A percentile compares a stretch with the other conserved stretches of the same genome.
phyloP scores from a whole-genome alignment of 2,329 filamentous ascomycete species.

The Colletotrichum tanaceti region DNA sequence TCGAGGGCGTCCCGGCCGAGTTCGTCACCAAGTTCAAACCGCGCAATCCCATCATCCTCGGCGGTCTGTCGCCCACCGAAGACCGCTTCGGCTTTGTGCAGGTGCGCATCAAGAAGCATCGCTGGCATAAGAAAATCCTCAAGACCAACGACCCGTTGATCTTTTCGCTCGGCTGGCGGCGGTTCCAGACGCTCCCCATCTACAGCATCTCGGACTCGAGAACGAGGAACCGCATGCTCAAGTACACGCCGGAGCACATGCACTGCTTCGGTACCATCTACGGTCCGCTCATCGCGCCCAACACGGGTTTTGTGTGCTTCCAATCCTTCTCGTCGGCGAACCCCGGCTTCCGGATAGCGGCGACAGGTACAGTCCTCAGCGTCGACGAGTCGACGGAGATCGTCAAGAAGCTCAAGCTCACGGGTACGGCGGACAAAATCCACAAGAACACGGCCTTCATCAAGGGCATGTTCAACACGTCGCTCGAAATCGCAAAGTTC shows the following conservation, averaged over 20 bases:
- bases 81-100: slow-evolving; percentile 96
- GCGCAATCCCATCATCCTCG: slow-evolving; percentile 85
- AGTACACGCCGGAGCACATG: slow-evolving; percentile 99
- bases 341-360: slow-evolving; percentile 92
- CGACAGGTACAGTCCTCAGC: slow-evolving; percentile 91
- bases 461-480: slow-evolving; percentile 96
- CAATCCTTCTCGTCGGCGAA: slow-evolving; percentile 87
- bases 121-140: slow-evolving; percentile 99
- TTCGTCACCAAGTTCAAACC: slow-evolving; percentile 87
- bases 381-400: slow-evolving; percentile 98
- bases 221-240: slow-evolving; percentile 95
- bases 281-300: slow-evolving; percentile 92
- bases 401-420: slow-evolving; percentile 99
- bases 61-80: slow-evolving; percentile 92
- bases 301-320: slow-evolving; percentile 94
- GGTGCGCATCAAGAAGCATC: slow-evolving; percentile 94
- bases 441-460: slow-evolving; percentile 99
- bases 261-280: slow-evolving; percentile 98
- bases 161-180: slow-evolving; percentile 94
- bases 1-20: slow-evolving; percentile 90
- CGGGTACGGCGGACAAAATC: slow-evolving; percentile 93
- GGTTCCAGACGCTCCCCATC: slow-evolving; percentile 91
- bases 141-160: slow-evolving; percentile 98
- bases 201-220: slow-evolving; percentile 96
- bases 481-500: slow-evolving; percentile 97